These are phyloP conservation scores for Areca catechu DNA, from an alignment of 176 grass and related monocot genomes.

Conservation along the genomic window DNA sequence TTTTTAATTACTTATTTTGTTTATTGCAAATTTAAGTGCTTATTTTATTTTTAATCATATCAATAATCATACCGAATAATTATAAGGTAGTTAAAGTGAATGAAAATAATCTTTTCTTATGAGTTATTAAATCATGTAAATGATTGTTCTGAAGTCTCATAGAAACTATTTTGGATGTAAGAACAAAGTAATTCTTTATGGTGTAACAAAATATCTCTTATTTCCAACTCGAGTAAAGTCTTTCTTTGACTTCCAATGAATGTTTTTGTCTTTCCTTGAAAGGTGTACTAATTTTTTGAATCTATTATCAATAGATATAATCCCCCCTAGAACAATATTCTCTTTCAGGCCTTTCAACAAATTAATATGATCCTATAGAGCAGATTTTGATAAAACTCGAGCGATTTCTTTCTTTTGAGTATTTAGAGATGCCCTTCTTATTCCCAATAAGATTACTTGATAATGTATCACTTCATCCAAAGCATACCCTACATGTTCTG, in stretches of 20 bases:
- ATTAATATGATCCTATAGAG: not conserved
- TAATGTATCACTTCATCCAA: too few relatives aligned
- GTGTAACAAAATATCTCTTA: conserved; percentile 11
- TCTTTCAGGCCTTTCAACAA: conserved; percentile 1
- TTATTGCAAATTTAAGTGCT: too few relatives aligned
- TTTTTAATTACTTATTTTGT: too few relatives aligned
- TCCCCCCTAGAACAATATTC: not conserved
- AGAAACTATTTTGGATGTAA: not conserved
- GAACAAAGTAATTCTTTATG: conserved; percentile 11
- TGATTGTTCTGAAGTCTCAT: too few relatives aligned
- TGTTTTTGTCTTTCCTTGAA: not conserved
- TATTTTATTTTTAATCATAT: too few relatives aligned
- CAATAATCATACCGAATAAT: too few relatives aligned
- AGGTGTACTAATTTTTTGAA: not conserved
- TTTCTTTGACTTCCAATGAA: not conserved
- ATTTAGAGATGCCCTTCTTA: not conserved
- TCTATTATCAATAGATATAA: too few relatives aligned
- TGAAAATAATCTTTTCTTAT: too few relatives aligned
- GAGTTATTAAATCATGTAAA: not conserved
- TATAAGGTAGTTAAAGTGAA: too few relatives aligned
- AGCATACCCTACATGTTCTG: too few relatives aligned
- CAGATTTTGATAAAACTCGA: not conserved
- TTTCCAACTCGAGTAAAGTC: conserved; percentile 1
- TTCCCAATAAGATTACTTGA: too few relatives aligned
- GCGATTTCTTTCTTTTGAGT: not conserved